Evolutionary conservation across 331 rosid species (phyloP).

Genomic region (Quercus lobata): DNA sequence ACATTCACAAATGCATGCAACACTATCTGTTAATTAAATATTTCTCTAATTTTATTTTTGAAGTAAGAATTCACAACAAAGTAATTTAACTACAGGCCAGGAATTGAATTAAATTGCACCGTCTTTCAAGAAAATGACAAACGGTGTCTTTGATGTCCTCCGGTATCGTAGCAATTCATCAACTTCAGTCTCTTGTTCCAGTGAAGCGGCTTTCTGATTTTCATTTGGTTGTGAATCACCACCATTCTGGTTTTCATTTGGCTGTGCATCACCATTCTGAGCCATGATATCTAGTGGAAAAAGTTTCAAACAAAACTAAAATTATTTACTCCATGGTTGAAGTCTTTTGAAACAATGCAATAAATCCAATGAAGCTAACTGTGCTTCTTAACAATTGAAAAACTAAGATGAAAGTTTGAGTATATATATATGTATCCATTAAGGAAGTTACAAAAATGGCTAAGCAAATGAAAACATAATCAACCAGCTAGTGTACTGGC

Average conservation of each 20-base stretch:
- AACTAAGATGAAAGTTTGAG: no score
- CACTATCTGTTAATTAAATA: background rate
- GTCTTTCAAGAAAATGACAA: slow-evolving; percentile 75
- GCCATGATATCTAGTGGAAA: slow-evolving; percentile 36
- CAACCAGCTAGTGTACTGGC: background rate
- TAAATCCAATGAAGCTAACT: slow-evolving; percentile 7
- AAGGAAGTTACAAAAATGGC: background rate
- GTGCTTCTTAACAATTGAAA: no score
- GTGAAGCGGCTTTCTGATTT: slow-evolving; percentile 28
- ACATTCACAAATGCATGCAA: background rate
- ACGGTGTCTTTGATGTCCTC: slow-evolving; percentile 27
- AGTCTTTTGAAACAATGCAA: background rate
- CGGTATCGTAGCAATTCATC: background rate
- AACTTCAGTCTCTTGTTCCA: background rate
- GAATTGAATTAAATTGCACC: slow-evolving; percentile 33
- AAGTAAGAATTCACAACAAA: background rate
- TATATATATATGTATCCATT: no score
- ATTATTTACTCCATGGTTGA: background rate
- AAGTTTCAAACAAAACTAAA: background rate
- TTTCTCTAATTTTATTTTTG: background rate
- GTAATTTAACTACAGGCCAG: background rate
- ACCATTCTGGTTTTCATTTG: slow-evolving; percentile 37
- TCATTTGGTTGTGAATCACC: slow-evolving; percentile 25
- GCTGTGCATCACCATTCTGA: slow-evolving; percentile 31
- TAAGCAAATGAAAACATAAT: background rate